These are phyloP conservation scores for Fraxinus xanthoxyloides DNA, from an alignment of 305 asterid genomes.

Conservation along the genomic window DNA sequence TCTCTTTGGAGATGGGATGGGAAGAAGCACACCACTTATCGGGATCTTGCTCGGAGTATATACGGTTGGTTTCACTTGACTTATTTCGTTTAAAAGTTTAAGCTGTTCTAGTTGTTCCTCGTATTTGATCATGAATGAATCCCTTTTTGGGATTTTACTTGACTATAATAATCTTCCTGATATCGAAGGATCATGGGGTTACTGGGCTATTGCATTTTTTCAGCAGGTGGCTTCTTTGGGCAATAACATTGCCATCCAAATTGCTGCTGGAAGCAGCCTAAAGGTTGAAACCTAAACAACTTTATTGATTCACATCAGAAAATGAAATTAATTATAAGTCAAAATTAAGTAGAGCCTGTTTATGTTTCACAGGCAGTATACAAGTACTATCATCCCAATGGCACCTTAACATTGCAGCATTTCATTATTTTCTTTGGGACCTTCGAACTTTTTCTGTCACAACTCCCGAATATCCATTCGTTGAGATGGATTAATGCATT, in stretches of 20 bases:
- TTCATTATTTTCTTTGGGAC: slow-evolving; percentile 53
- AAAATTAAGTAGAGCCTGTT: background rate
- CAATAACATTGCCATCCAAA: slow-evolving; percentile 60
- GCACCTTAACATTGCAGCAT: slow-evolving; percentile 55
- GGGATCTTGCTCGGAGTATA: slow-evolving; percentile 53
- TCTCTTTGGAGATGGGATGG: slow-evolving; percentile 72
- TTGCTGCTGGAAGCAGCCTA: slow-evolving; percentile 64
- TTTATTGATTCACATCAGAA: background rate
- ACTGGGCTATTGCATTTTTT: slow-evolving; percentile 67
- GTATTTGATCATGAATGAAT: too few relatives aligned
- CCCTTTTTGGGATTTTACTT: background rate
- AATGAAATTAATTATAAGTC: background rate
- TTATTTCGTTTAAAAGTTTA: background rate
- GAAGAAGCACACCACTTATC: slow-evolving; percentile 48
- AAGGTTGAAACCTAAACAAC: slow-evolving; percentile 32
- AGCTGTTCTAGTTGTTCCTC: background rate
- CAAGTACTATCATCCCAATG: slow-evolving; percentile 40
- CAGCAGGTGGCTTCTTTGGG: slow-evolving; percentile 70
- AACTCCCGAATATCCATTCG: slow-evolving; percentile 58
- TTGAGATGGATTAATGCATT: slow-evolving; percentile 59
- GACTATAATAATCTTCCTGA: slow-evolving; percentile 13
- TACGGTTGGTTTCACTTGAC: slow-evolving; percentile 33
- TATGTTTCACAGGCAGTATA: slow-evolving; percentile 42
- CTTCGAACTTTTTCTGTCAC: slow-evolving; percentile 54
- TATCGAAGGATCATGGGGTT: slow-evolving; percentile 61